Conservation (phyloP, 352 stramenopile species). For the Pythium volutum region DNA sequence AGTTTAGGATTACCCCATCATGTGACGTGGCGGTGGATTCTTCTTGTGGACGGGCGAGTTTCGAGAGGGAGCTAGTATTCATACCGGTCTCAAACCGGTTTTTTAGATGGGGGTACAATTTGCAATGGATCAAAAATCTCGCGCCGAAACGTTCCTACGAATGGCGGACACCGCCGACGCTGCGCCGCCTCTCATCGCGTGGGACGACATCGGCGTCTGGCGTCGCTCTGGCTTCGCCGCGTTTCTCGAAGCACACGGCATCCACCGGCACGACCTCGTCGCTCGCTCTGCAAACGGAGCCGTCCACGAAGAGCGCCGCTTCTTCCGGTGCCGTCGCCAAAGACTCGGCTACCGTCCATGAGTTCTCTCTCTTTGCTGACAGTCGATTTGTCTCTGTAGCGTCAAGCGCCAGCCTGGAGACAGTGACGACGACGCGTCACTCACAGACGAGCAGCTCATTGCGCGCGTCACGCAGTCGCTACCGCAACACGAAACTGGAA, state of each 20-base stretch:
- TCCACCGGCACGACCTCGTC: slow-evolving; percentile 44
- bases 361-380: background rate
- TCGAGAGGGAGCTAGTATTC: background rate
- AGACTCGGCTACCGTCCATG: background rate
- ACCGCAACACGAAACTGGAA: background rate
- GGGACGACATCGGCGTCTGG: slow-evolving; percentile 44
- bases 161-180: background rate
- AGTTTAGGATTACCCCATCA: background rate
- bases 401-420: slow-evolving; percentile 7
- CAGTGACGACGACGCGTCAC: background rate
- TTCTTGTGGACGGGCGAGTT: slow-evolving; percentile 3
- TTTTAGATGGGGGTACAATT: slow-evolving; percentile 8
- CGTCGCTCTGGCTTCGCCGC: slow-evolving; percentile 43
- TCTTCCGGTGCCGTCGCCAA: slow-evolving; percentile 46
- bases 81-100: slow-evolving; percentile 8
- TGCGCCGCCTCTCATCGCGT: slow-evolving; percentile 18
- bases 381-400: slow-evolving; percentile 3
- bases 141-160: background rate
- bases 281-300: slow-evolving; percentile 14
- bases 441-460: slow-evolving; percentile 21
- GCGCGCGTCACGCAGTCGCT: slow-evolving; percentile 17
- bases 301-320: slow-evolving; percentile 37
- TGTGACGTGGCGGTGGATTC: slow-evolving; percentile 9
- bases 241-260: slow-evolving; percentile 55
- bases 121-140: background rate